Percentiles rank a stretch among this genome's conserved stretches.
Evolutionary conservation across 306 rosid species (phyloP).

Genomic region (Corylus americana): DNA sequence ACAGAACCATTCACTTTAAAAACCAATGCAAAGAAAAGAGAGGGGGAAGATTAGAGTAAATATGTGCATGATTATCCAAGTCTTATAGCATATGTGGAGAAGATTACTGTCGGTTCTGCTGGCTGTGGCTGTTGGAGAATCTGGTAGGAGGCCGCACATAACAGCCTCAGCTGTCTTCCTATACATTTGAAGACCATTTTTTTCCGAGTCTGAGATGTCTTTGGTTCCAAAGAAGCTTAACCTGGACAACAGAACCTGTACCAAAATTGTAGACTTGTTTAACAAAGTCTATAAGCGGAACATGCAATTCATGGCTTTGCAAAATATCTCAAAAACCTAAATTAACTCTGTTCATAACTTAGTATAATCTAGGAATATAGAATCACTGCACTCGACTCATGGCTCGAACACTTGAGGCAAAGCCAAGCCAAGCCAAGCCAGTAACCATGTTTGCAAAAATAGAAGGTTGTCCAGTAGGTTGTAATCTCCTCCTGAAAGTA

Average conservation of each 20-base stretch:
- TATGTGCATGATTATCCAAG: slow-evolving; percentile 5
- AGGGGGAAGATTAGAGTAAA: slow-evolving; percentile 7
- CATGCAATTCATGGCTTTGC: not conserved
- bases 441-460: not conserved
- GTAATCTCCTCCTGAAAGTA: slow-evolving; percentile 6
- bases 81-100: slow-evolving; percentile 32
- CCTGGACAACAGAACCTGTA: slow-evolving; percentile 92
- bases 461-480: not conserved
- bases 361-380: slow-evolving; percentile 3
- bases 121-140: slow-evolving; percentile 88
- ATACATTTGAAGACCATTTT: slow-evolving; percentile 58
- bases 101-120: slow-evolving; percentile 75
- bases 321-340: slow-evolving; percentile 9
- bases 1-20: not conserved
- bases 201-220: slow-evolving; percentile 39
- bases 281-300: slow-evolving; percentile 4
- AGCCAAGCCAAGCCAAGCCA: slow-evolving; percentile 13
- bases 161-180: slow-evolving; percentile 88
- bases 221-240: slow-evolving; percentile 72
- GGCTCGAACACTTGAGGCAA: slow-evolving; percentile 16
- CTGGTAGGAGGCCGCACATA: slow-evolving; percentile 83
- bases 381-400: slow-evolving; percentile 15
- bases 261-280: slow-evolving; percentile 17
- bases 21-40: slow-evolving; percentile 15
- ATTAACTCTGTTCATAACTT: slow-evolving; percentile 1